These are phyloP conservation scores for Cucurbita ficifolia DNA, from an alignment of 306 rosid species.

Conservation along the genomic window DNA sequence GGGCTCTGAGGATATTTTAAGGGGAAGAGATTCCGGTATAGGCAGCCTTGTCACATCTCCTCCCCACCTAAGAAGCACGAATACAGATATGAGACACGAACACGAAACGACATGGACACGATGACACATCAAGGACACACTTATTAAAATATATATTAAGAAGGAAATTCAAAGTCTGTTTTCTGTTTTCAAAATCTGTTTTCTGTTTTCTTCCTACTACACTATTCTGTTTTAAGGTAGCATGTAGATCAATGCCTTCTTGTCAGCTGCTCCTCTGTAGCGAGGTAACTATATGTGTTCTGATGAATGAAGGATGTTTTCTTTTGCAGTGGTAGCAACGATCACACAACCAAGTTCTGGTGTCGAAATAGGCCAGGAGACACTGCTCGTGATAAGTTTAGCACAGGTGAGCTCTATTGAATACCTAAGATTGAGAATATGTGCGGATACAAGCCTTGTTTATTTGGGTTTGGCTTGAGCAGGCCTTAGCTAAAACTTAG, in stretches of 20 bases:
- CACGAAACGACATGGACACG: too few relatives aligned
- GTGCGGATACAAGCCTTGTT: background rate
- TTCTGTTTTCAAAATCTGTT: background rate
- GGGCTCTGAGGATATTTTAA: too few relatives aligned
- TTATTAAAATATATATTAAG: too few relatives aligned
- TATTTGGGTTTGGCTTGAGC: background rate
- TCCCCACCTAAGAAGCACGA: too few relatives aligned
- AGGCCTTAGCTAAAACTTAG: background rate
- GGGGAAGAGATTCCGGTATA: too few relatives aligned
- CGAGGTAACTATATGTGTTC: background rate
- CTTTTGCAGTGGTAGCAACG: constrained; percentile 92
- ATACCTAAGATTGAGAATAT: background rate
- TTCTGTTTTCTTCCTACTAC: background rate
- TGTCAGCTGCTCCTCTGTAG: background rate
- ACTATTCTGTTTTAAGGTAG: background rate
- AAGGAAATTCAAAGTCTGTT: too few relatives aligned
- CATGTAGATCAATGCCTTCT: background rate
- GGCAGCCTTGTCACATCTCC: too few relatives aligned
- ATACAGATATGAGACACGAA: too few relatives aligned
- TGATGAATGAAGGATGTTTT: background rate
- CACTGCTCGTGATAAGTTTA: constrained; percentile 65
- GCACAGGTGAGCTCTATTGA: constrained; percentile 22
- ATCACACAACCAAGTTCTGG: constrained; percentile 96
- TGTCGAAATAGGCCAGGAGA: constrained; percentile 98
- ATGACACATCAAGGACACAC: too few relatives aligned